Conservation (phyloP, 768 basidiomycete genomes). For the Sistotremastrum suecicum region DNA sequence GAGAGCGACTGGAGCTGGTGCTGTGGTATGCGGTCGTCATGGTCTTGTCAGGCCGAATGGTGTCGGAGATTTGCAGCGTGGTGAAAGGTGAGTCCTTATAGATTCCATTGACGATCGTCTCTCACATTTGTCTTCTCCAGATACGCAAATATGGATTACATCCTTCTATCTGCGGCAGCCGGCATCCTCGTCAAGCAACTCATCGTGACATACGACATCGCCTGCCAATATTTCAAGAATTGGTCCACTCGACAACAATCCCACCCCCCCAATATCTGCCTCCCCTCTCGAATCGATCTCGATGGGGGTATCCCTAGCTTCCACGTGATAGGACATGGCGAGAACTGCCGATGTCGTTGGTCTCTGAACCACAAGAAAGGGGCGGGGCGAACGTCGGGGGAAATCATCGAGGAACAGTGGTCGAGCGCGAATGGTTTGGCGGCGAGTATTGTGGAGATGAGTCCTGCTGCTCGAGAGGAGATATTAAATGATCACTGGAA, state of each 20-base stretch:
- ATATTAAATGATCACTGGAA: slow-evolving; percentile 2
- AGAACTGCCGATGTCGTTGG: slow-evolving; percentile 2
- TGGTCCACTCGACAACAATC: slow-evolving; percentile 2
- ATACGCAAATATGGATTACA: neutral
- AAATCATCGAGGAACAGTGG: slow-evolving; percentile 7
- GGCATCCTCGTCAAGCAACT: neutral
- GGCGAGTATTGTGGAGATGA: slow-evolving; percentile 5
- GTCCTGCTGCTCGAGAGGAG: neutral
- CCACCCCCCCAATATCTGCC: neutral
- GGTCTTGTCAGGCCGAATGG: slow-evolving; percentile 9
- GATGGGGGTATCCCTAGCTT: slow-evolving; percentile 8
- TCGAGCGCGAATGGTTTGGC: slow-evolving; percentile 1
- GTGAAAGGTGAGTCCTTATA: no score
- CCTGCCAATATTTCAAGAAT: slow-evolving; percentile 6
- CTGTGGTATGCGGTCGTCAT: slow-evolving; percentile 10
- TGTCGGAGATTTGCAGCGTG: slow-evolving; percentile 14
- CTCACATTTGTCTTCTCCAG: neutral
- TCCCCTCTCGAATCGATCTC: neutral
- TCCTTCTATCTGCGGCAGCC: neutral
- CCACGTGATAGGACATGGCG: slow-evolving; percentile 5
- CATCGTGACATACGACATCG: slow-evolving; percentile 8
- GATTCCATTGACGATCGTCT: neutral
- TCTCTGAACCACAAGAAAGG: slow-evolving; percentile 6
- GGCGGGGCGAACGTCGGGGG: slow-evolving; percentile 7
- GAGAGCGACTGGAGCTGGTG: slow-evolving; percentile 11